phyloP scores from a whole-genome alignment of 768 basidiomycete genomes.

The Mycena crocata region DNA sequence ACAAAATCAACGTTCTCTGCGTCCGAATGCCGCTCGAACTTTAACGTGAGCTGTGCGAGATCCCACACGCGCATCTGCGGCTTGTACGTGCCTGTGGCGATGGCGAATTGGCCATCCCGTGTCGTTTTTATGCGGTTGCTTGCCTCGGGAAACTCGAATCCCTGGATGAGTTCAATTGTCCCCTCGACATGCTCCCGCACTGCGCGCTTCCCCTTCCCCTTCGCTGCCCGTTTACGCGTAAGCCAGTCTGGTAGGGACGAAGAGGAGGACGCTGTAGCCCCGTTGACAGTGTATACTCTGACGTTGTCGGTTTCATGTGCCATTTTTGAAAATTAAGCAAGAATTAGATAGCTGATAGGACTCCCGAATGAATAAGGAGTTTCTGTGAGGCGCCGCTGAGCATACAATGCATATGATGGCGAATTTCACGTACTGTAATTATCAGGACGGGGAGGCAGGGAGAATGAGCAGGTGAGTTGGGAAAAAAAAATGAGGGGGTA shows the following conservation, averaged over 20 bases:
- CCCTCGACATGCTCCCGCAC: conserved; percentile 82
- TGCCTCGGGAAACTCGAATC: conserved; percentile 97
- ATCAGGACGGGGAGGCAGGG: too few species aligned
- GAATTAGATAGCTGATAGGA: conserved; percentile 4
- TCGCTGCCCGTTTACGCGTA: conserved; percentile 72
- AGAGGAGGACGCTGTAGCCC: conserved; percentile 86
- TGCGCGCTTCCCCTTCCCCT: conserved; percentile 75
- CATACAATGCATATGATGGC: background rate
- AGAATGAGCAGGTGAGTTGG: too few species aligned
- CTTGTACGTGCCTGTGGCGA: conserved; percentile 98
- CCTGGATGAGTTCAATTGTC: conserved; percentile 91
- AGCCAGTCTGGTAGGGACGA: conserved; percentile 97
- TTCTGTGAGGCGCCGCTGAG: background rate
- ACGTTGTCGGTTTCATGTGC: conserved; percentile 57
- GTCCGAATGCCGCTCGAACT: conserved; percentile 97
- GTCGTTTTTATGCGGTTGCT: conserved; percentile 93
- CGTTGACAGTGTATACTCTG: conserved; percentile 97
- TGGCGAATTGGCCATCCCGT: conserved; percentile 89
- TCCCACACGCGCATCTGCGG: conserved; percentile 98
- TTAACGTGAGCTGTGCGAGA: conserved; percentile 88
- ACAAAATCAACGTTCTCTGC: conserved; percentile 98
- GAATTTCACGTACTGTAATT: too few species aligned
- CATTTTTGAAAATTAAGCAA: conserved; percentile 31
- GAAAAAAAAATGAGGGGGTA: too few species aligned
- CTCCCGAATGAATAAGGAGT: conserved; percentile 30